Percentiles rank a stretch among this genome's conserved stretches.
phyloP scores from a whole-genome alignment of 441 rosid genomes.

The Populus hybrid region DNA sequence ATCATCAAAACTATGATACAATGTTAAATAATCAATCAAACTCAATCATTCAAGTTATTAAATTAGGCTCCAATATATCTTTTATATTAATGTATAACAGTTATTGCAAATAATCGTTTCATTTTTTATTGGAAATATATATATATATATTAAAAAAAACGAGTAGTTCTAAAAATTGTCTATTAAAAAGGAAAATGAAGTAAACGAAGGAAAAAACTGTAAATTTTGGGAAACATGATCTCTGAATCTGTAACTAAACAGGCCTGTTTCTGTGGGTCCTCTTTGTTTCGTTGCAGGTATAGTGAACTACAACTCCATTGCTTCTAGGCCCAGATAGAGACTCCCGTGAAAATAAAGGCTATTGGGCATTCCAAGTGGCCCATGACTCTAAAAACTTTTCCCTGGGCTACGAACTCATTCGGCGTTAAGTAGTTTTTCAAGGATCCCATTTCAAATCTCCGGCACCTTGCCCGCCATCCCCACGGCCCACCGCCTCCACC shows the following conservation, averaged over 20 bases:
- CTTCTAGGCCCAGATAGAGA: not conserved
- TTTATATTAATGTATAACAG: no score
- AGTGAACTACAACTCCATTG: not conserved
- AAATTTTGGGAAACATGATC: not conserved
- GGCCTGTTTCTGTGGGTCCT: not conserved
- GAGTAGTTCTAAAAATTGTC: no score
- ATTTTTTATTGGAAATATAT: no score
- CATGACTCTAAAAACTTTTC: not conserved
- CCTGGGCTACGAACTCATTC: no score
- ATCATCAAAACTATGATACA: no score
- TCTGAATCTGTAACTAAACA: not conserved
- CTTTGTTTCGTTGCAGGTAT: not conserved
- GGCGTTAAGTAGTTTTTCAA: no score
- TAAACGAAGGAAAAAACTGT: not conserved
- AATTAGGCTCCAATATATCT: no score
- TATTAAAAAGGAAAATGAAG: not conserved
- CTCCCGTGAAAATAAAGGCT: not conserved
- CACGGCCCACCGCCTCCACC: not conserved
- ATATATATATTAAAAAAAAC: no score
- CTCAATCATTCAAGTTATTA: no score
- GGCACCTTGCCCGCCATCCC: not conserved
- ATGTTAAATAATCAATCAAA: no score
- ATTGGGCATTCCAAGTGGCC: not conserved
- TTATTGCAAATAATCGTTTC: no score
- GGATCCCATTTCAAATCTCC: not conserved